Conservation (phyloP, 148 eudicot genomes). For the Vaccinium vitisidaea region DNA sequence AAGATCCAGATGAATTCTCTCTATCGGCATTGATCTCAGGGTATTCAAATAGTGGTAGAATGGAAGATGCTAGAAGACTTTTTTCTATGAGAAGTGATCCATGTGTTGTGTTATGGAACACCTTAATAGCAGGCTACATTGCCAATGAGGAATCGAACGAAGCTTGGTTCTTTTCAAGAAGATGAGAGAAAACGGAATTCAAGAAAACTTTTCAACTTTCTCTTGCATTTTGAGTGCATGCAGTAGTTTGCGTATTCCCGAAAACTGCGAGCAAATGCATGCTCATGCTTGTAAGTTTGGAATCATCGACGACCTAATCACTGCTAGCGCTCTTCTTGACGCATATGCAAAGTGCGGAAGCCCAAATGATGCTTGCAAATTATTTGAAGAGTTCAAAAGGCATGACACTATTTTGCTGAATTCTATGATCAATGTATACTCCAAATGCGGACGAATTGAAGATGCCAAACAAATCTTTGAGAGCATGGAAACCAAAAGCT, state of each 20-base stretch:
- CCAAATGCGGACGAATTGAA: conserved; percentile 63
- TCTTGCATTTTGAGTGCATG: conserved; percentile 64
- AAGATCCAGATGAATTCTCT: conserved; percentile 64
- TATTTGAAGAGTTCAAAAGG: conserved; percentile 59
- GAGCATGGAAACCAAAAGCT: conserved; percentile 51
- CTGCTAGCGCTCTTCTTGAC: conserved; percentile 63
- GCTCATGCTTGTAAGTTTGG: conserved; percentile 55
- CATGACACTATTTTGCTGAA: conserved; percentile 78
- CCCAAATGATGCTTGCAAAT: conserved; percentile 55
- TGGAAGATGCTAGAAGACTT: conserved; percentile 62
- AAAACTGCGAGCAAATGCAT: conserved; percentile 63
- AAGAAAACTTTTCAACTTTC: conserved; percentile 62
- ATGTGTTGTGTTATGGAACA: conserved; percentile 71
- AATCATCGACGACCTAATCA: conserved; percentile 41
- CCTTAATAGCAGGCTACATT: conserved; percentile 76
- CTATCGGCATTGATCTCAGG: conserved; percentile 82
- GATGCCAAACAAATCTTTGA: conserved; percentile 72
- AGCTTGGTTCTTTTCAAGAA: conserved; percentile 46
- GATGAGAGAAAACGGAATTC: conserved; percentile 49
- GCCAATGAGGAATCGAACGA: conserved; percentile 39
- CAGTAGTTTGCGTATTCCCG: conserved; percentile 37
- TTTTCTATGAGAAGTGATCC: conserved; percentile 38
- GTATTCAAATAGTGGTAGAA: conserved; percentile 58
- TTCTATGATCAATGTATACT: conserved; percentile 78
- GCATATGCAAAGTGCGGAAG: conserved; percentile 68